Conservation (phyloP, 75 land plant genomes). For the Picea sitchensis region DNA sequence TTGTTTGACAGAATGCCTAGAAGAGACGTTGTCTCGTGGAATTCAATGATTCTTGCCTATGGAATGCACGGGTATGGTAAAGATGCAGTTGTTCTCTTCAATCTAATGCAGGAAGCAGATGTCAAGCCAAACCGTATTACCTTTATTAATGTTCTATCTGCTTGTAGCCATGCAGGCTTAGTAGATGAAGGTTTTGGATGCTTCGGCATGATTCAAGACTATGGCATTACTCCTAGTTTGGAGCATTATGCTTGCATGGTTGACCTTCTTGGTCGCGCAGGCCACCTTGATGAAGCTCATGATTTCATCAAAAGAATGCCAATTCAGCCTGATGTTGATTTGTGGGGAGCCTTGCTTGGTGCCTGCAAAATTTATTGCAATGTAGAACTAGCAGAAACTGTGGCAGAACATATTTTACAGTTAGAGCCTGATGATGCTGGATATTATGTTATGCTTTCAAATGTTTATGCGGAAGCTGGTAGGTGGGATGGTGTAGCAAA, state of each 20-base stretch:
- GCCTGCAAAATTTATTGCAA: constrained; percentile 25
- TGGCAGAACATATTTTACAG: not conserved
- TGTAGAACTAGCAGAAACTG: constrained; percentile 47
- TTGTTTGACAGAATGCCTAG: not conserved
- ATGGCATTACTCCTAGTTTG: constrained; percentile 15
- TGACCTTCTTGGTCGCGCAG: not conserved
- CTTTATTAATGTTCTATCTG: constrained; percentile 18
- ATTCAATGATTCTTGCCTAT: constrained; percentile 7
- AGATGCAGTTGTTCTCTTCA: constrained; percentile 14
- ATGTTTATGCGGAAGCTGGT: not conserved
- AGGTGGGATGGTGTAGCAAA: constrained; percentile 1
- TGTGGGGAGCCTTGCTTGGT: constrained; percentile 39
- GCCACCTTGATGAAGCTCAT: not conserved
- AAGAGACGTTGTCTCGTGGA: constrained; percentile 11
- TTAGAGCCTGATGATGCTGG: not conserved
- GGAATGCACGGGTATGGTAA: constrained; percentile 8
- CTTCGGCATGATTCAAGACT: not conserved
- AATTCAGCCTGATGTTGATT: not conserved
- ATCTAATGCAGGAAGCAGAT: constrained; percentile 16
- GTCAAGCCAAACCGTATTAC: constrained; percentile 18
- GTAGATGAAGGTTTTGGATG: constrained; percentile 1
- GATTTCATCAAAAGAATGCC: too few species aligned
- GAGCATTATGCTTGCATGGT: constrained; percentile 10
- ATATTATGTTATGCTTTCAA: constrained; percentile 1
- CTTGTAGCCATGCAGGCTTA: constrained; percentile 10